Conservation (phyloP, 495 filamentous ascomycete genomes). For the Annulohypoxylon maeteangense region DNA sequence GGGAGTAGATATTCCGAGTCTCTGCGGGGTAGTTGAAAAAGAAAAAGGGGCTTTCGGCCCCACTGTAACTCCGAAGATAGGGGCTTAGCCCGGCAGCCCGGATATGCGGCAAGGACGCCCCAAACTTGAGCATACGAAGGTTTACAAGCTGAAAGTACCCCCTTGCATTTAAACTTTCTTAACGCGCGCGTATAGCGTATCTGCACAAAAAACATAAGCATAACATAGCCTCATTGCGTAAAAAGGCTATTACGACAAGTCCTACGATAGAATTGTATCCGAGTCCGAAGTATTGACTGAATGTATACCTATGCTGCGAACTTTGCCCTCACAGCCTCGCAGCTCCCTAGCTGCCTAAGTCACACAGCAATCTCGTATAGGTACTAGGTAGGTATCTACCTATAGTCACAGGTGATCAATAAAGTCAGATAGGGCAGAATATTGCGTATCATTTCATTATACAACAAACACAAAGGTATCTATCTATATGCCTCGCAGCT, state of each 20-base stretch:
- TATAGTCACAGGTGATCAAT: too few species aligned
- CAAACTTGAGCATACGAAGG: background rate
- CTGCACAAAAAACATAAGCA: background rate
- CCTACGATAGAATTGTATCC: background rate
- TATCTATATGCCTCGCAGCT: constrained; percentile 25
- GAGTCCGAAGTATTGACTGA: background rate
- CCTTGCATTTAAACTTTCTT: background rate
- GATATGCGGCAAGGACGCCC: background rate
- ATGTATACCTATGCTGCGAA: background rate
- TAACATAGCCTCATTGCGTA: background rate
- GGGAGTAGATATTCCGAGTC: background rate
- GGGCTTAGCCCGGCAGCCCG: background rate
- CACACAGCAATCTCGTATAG: background rate
- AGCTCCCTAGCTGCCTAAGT: background rate
- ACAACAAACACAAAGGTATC: constrained; percentile 34
- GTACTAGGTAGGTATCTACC: too few species aligned
- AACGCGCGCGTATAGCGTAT: background rate
- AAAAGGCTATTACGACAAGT: background rate
- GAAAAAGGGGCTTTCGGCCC: background rate
- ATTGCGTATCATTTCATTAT: constrained; percentile 31
- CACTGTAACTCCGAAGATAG: background rate
- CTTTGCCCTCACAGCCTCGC: background rate
- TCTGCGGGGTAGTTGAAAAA: background rate
- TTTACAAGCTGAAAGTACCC: background rate
- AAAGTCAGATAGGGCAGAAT: background rate